These are phyloP conservation scores for Dillenia turbinata DNA, from an alignment of 164 flowering plant species.

Conservation along the genomic window DNA sequence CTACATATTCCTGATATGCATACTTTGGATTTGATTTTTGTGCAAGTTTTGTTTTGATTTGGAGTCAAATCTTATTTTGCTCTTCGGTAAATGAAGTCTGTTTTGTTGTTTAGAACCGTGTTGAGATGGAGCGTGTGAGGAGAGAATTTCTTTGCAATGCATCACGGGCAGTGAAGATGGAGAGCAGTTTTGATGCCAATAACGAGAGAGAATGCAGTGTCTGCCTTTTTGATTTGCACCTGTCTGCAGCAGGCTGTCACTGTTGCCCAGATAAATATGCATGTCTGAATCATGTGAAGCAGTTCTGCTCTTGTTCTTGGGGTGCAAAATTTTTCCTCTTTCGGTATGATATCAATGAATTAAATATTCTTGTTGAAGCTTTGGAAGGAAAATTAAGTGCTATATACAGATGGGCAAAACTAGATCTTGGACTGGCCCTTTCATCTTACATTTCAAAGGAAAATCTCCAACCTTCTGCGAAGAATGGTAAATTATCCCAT, in stretches of 20 bases:
- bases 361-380: conserved; percentile 60
- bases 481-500: conserved; percentile 5
- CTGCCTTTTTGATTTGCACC: conserved; percentile 63
- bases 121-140: conserved; percentile 37
- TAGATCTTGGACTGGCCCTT: conserved; percentile 56
- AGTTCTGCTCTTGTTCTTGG: conserved; percentile 70
- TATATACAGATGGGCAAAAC: conserved; percentile 66
- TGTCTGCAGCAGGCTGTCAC: conserved; percentile 62
- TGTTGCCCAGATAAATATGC: conserved; percentile 64
- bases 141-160: conserved; percentile 47
- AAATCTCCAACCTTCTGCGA: conserved; percentile 11
- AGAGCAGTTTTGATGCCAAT: conserved; percentile 36
- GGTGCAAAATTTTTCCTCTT: conserved; percentile 39
- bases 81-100: background rate
- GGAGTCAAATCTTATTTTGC: background rate
- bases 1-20: background rate
- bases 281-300: conserved; percentile 64
- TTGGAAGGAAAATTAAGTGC: conserved; percentile 76
- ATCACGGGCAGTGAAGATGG: conserved; percentile 44
- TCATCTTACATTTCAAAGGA: conserved; percentile 37
- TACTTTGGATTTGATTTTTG: background rate
- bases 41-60: background rate
- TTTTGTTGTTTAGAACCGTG: conserved; percentile 44
- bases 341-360: conserved; percentile 56
- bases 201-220: conserved; percentile 54